Evolutionary conservation across 2,329 filamentous ascomycete species (phyloP), one percentile per base, ranked within the genome.

Genomic region (Aspergillus chevalieri): DNA sequence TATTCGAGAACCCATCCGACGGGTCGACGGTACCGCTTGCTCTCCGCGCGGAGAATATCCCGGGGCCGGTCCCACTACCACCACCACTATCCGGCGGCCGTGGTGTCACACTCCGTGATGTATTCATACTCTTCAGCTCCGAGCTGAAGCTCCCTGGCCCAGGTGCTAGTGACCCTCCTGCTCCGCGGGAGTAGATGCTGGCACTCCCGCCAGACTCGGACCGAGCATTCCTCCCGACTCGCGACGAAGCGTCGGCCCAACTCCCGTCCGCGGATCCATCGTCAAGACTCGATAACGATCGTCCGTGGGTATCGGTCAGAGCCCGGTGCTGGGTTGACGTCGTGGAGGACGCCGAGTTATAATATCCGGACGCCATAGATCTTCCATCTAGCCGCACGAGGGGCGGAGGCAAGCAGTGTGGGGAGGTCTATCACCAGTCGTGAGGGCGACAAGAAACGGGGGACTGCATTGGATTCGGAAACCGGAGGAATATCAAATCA

Each of bases 101-200:
- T 36, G 77, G 71, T 3, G 80, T 78, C 24, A 82, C 82, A 44
- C 80, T 78, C 48, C 87, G 80, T 42, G 85, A 83, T 21, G 79
- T 75, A 43, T 65, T 67, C 64, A 86, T 79, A 61, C 84, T 89
- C 63, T 87, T 88, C 60, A 95, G 72, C 52, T 95, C 91, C 30
- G 90, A 85, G 61, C 85, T 94, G 76, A 96, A 96, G 74, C 89
- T 95, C 41, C 91, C 91, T 3, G 81, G 81, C 1, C 85, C 85
- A 12, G 86, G 82, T 53, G 84, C 85, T 62, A 90, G 78, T 44
- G 86, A 89, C 55, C 83, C 62, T 43, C 49, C 57, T 36, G 54
- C 78, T 47, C 80, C 82, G 47, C 87, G 82, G 15, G 84, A 80
- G 44, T 78, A 82, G 66, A 83, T 86, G 49, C 82, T 84, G 59